A percentile compares a stretch with the other conserved stretches of the same genome.
Evolutionary conservation across 768 basidiomycete species (phyloP).

Genomic region (Rubroboletus satanas): DNA sequence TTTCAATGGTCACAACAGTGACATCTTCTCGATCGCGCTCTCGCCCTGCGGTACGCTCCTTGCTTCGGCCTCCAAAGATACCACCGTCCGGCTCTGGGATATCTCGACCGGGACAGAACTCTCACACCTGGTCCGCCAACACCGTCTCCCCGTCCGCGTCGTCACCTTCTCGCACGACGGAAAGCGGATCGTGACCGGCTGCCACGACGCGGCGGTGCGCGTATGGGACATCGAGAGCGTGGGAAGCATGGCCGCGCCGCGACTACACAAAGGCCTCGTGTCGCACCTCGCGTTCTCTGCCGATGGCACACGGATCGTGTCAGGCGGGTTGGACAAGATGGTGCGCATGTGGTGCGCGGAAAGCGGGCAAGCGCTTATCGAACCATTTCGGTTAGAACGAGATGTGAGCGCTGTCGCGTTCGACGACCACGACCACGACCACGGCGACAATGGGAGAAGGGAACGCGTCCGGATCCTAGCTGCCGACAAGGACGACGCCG

Average conservation of each 20-base stretch:
- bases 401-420: conserved; percentile 22
- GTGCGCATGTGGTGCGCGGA: conserved; percentile 30
- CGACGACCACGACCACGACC: conserved; percentile 12
- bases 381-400: conserved; percentile 20
- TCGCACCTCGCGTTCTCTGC: conserved; percentile 25
- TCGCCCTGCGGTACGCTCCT: conserved; percentile 30
- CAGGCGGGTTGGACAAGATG: conserved; percentile 28
- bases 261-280: conserved; percentile 29
- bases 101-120: conserved; percentile 17
- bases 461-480: conserved; percentile 20
- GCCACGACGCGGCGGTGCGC: conserved; percentile 25
- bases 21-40: conserved; percentile 26
- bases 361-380: conserved; percentile 17
- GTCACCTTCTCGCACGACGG: conserved; percentile 30
- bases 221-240: conserved; percentile 31
- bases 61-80: conserved; percentile 31
- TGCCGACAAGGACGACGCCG: conserved; percentile 16
- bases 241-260: conserved; percentile 23
- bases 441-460: background rate
- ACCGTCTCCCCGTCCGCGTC: conserved; percentile 22
- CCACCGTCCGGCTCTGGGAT: conserved; percentile 31
- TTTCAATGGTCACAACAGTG: conserved; percentile 22
- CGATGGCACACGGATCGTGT: conserved; percentile 28
- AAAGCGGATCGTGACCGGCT: conserved; percentile 26
- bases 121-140: conserved; percentile 26